Evolutionary conservation across 1,139 yeast genomes (phyloP), one percentile per base, ranked within the genome.

Genomic region (Nematodospora anomalae): DNA sequence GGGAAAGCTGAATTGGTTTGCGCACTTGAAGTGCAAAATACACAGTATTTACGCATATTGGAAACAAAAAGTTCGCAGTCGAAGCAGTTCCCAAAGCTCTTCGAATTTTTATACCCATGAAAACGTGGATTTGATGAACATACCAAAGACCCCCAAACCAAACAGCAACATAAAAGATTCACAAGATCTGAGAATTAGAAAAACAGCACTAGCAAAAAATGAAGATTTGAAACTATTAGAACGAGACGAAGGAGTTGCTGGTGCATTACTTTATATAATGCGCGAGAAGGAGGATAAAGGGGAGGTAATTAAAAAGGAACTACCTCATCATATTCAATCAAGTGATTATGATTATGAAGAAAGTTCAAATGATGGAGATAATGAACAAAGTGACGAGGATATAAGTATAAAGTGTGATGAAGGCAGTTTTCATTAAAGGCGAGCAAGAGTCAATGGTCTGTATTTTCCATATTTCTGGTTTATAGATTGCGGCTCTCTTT

Each of bases 291-390:
- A 38, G 15, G 40, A 26, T 22, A 23, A 26, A 24, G 25, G 24
- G 21, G 26, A 30, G 13, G 33, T 6, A 18, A 18, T 18, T 8
- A 18, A 18, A 8, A 18, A 11, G 12, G 14, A 25, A 3, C 11
- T n/a, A 25, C 5, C 27, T n/a, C n/a, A n/a, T n/a, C n/a, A n/a
- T n/a, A n/a, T n/a, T n/a, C n/a, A n/a, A n/a, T 10, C 4, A 5
- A 8, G 12, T n/a, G 4, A 15, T 4, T 4, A 15, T 25, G 27
- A 25, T 4, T 16, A 24, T 21, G 42, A 38, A 28, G 42, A 38
- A 26, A 39, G 45, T 28, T 39, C 45, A 12, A 42, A 42, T 32
- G 45, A 42, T 26, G 45, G 45, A 13, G 45, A 42, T 29, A 43
- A 42, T 30, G 45, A 42, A 32, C 41, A 38, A 26, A 42, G 45